Percentiles rank a stretch among this genome's conserved stretches.
Conservation (phyloP, 2,329 filamentous ascomycete species). For the Fusarium sp. region DNA sequence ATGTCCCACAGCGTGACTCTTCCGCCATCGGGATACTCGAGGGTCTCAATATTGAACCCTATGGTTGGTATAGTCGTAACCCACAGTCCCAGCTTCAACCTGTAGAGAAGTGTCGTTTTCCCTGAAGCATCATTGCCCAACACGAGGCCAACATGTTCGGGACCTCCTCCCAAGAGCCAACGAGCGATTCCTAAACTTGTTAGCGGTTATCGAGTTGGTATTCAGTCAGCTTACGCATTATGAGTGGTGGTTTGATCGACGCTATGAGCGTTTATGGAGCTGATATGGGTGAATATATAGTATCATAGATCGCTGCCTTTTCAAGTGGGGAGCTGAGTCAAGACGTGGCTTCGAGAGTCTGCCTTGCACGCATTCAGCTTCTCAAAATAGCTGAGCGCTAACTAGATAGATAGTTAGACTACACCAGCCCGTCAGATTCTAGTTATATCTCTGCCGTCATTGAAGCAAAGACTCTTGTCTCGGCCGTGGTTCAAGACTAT, state of each 20-base stretch:
- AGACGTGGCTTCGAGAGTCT: conserved; percentile 36
- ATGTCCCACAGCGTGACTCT: conserved; percentile 45
- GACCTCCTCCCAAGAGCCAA: conserved; percentile 35
- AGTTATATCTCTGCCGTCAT: background rate
- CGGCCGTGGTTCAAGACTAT: background rate
- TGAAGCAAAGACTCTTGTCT: background rate
- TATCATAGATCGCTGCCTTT: conserved; percentile 35
- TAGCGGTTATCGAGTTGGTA: background rate
- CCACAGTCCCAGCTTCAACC: conserved; percentile 88
- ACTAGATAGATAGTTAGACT: no score
- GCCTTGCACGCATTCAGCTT: conserved; percentile 16
- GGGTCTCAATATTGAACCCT: conserved; percentile 92
- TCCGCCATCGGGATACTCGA: conserved; percentile 48
- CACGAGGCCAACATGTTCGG: conserved; percentile 34
- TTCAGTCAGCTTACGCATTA: conserved; percentile 29
- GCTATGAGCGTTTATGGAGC: background rate
- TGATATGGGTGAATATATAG: conserved; percentile 10
- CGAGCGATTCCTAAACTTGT: conserved; percentile 32
- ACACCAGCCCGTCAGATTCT: conserved; percentile 7
- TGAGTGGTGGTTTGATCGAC: background rate
- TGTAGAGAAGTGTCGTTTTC: conserved; percentile 81
- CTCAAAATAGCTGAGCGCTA: conserved; percentile 1
- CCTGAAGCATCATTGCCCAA: conserved; percentile 56
- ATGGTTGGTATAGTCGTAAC: conserved; percentile 96
- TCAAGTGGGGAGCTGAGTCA: conserved; percentile 33